These are phyloP conservation scores for Helianthus tuberosus DNA, from an alignment of 129 eudicot genomes.

Conservation along the genomic window DNA sequence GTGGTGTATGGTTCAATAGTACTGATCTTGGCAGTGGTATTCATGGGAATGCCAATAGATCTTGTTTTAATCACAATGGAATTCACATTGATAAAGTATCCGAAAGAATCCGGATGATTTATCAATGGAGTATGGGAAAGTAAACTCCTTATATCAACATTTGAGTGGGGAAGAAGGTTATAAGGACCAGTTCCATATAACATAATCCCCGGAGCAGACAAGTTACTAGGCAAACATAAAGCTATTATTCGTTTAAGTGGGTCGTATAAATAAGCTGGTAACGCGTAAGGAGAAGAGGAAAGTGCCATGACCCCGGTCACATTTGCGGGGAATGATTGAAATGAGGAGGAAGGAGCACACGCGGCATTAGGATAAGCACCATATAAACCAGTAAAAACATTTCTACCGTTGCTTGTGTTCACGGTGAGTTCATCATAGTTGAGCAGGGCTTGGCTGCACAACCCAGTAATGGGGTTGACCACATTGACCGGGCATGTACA, in stretches of 20 bases:
- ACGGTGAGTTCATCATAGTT: slow-evolving; percentile 29
- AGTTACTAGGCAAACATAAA: slow-evolving; percentile 43
- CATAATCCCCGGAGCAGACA: slow-evolving; percentile 34
- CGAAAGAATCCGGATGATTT: slow-evolving; percentile 16
- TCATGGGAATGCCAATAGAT: slow-evolving; percentile 2
- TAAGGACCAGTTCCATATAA: slow-evolving; percentile 52
- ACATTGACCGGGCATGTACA: slow-evolving; percentile 43
- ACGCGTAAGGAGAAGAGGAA: slow-evolving; percentile 39
- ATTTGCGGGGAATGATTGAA: slow-evolving; percentile 36
- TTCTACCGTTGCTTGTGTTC: slow-evolving; percentile 39
- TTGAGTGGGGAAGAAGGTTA: slow-evolving; percentile 31
- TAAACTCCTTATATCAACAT: slow-evolving; percentile 21
- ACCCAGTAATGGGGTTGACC: slow-evolving; percentile 39
- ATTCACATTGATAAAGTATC: slow-evolving; percentile 37
- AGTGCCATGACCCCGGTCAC: slow-evolving; percentile 52
- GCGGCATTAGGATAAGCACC: slow-evolving; percentile 27
- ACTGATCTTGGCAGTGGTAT: slow-evolving; percentile 28
- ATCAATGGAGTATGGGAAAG: slow-evolving; percentile 42
- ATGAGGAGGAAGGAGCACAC: slow-evolving; percentile 40
- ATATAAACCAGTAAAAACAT: slow-evolving; percentile 8
- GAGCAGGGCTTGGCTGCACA: slow-evolving; percentile 35
- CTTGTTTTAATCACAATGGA: slow-evolving; percentile 33
- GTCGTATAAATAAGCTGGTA: slow-evolving; percentile 37
- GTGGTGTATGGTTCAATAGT: slow-evolving; percentile 4
- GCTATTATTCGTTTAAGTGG: slow-evolving; percentile 23